phyloP scores from a whole-genome alignment of 108 stramenopile genomes.

The Skeletonema costatum region DNA sequence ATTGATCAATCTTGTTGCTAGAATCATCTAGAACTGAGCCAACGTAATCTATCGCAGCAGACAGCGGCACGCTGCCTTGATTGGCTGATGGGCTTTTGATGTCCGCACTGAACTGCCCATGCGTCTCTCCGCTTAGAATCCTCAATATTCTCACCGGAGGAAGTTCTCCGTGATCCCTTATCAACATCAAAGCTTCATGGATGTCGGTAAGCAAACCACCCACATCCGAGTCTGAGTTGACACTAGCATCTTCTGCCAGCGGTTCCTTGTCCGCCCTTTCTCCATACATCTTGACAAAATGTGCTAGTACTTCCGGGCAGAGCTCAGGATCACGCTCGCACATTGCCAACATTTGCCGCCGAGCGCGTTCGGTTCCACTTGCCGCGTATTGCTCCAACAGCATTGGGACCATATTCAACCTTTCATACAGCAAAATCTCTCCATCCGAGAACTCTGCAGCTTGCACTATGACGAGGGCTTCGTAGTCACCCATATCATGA shows the following conservation, averaged over 20 bases:
- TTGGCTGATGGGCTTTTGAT: neutral
- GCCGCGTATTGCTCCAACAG: constrained; percentile 77
- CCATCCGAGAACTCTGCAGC: constrained; percentile 78
- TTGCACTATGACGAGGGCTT: constrained; percentile 86
- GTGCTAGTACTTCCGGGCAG: constrained; percentile 77
- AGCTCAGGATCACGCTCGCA: constrained; percentile 83
- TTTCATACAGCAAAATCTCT: constrained; percentile 79
- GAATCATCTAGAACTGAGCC: constrained; percentile 80
- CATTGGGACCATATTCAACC: constrained; percentile 82
- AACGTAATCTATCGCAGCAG: constrained; percentile 85
- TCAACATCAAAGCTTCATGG: constrained; percentile 77
- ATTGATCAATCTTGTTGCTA: constrained; percentile 57
- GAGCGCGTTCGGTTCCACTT: constrained; percentile 71
- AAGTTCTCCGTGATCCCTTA: constrained; percentile 61
- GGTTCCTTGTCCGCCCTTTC: constrained; percentile 32
- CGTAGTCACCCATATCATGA: constrained; percentile 80
- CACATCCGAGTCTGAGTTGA: constrained; percentile 54
- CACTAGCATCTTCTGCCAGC: constrained; percentile 48
- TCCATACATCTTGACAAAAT: constrained; percentile 75
- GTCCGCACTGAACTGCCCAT: constrained; percentile 66
- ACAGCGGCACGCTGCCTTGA: constrained; percentile 63
- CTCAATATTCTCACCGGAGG: constrained; percentile 82
- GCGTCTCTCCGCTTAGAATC: constrained; percentile 83
- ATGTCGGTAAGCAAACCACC: constrained; percentile 80
- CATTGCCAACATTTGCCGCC: constrained; percentile 86